Percentiles rank a stretch among this genome's conserved stretches.
Conservation (phyloP, 257 asterid genomes). For the Fraxinus pennsylvanica region DNA sequence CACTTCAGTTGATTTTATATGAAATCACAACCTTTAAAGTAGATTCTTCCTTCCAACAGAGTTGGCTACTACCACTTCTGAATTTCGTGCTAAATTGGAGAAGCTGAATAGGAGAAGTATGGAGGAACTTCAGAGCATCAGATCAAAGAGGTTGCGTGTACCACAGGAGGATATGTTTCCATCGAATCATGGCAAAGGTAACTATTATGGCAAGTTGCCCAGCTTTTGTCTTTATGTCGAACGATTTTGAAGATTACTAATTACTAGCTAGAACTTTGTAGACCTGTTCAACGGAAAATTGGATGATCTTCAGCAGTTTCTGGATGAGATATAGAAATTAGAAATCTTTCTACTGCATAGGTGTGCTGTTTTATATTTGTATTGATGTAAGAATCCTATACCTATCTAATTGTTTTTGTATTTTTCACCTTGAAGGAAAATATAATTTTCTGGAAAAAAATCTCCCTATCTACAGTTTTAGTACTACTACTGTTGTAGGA, state of each 20-base stretch:
- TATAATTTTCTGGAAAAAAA: background rate
- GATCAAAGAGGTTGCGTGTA: slow-evolving; percentile 27
- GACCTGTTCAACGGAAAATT: slow-evolving; percentile 43
- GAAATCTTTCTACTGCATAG: background rate
- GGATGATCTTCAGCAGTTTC: slow-evolving; percentile 51
- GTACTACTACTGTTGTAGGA: no score
- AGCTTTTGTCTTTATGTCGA: slow-evolving; percentile 5
- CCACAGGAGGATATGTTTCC: slow-evolving; percentile 27
- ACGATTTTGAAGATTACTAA: background rate
- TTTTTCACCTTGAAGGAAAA: background rate
- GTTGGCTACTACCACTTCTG: slow-evolving; percentile 44
- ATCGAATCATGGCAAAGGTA: slow-evolving; percentile 35
- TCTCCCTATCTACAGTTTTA: background rate
- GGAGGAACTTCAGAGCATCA: slow-evolving; percentile 37
- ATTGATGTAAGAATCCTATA: background rate
- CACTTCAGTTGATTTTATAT: slow-evolving; percentile 15
- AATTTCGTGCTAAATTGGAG: slow-evolving; percentile 48
- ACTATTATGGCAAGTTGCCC: slow-evolving; percentile 7
- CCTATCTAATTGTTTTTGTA: background rate
- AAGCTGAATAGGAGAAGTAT: slow-evolving; percentile 45
- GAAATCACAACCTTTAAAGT: background rate
- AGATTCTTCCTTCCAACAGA: slow-evolving; percentile 39
- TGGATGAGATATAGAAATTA: slow-evolving; percentile 34
- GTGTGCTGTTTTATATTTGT: background rate
- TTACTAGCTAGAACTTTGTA: slow-evolving; percentile 35